Base-by-base conservation (phyloP, 1,284 basidiomycete genomes). In the Hymenochaete sp. region DNA sequence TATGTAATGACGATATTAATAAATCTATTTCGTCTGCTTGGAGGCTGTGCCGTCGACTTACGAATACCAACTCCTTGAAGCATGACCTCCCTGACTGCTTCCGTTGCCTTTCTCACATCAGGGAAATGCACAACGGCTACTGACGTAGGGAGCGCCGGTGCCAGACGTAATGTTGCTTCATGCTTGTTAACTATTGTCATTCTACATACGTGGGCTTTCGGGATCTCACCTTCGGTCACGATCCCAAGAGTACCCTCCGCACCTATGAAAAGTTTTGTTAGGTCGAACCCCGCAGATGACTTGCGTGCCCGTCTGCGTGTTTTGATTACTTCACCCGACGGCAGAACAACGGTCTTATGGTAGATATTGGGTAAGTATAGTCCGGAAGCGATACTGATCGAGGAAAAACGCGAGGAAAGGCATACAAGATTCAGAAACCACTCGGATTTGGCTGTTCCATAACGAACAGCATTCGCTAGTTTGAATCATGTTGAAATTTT, bases 231-330 rank as follows among this genome's bases (percentile, higher is more conserved):
- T 72, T 96, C 93, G 0, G 90, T 93, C 26, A 97, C 75, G 45
- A 98, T 89, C 0, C 93, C 93, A 19, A 97, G 66, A 0, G 93
- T 97, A 1, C 93, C 93, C 60, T 98, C 93, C 0, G 92, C 88
- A 14, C 93, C 93, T 43, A 96, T 86, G 65, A 97, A 97, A 13
- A 97, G 63, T 56, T 93, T 92, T 1, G 91, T 93, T 1, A 79
- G 70, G 57, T 98, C 93, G 44, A 90, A 93, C 1, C 93, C 93
- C 0, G 91, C 91, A 0, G 88, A 83, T 0, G 89, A 93, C 61
- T 97, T 97, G 38, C 84, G 71, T 0, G 93, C 84, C 28, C 89
- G 68, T 32, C 79, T 73, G 2, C 93, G 78, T 0, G 93, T 98
- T 61, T 93, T 95, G 61, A 98, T 93, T 13, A 97, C 84, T 59